phyloP scores from a whole-genome alignment of 176 grass and related monocot genomes.

The Ensete glaucum region DNA sequence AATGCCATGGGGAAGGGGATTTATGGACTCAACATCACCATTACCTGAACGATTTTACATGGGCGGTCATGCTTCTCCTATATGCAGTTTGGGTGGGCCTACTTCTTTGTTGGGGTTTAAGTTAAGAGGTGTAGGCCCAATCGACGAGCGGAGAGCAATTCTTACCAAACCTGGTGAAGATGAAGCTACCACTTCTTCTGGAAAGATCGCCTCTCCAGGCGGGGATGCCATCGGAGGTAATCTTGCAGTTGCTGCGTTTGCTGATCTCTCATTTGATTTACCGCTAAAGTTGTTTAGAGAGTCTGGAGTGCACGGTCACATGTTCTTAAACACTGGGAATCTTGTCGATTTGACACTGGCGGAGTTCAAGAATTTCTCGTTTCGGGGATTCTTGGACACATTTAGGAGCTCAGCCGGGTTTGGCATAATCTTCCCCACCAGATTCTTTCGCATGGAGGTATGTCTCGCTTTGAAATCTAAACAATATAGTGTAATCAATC shows the following conservation, averaged over 20 bases:
- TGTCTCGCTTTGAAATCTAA: conserved; percentile 7
- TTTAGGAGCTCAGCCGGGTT: conserved; percentile 76
- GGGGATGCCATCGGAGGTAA: conserved; percentile 47
- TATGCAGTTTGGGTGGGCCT: conserved; percentile 42
- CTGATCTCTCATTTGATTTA: conserved; percentile 80
- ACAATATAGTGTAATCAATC: not conserved
- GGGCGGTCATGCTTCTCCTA: conserved; percentile 57
- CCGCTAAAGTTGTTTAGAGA: conserved; percentile 68
- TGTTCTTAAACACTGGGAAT: conserved; percentile 65
- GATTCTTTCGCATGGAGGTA: conserved; percentile 85
- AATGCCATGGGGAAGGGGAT: conserved; percentile 46
- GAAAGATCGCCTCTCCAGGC: conserved; percentile 23
- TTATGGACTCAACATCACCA: conserved; percentile 45
- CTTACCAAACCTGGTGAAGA: conserved; percentile 34
- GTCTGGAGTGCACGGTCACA: conserved; percentile 72
- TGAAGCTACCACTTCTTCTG: conserved; percentile 19
- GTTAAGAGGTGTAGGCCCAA: conserved; percentile 61
- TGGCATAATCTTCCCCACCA: conserved; percentile 82
- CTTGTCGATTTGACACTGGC: conserved; percentile 46
- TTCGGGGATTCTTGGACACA: conserved; percentile 31
- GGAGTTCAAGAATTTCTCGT: conserved; percentile 54
- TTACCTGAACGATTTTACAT: conserved; percentile 74
- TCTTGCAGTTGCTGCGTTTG: conserved; percentile 61
- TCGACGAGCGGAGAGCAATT: conserved; percentile 36
- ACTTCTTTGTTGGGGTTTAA: conserved; percentile 59